Evolutionary conservation across 768 basidiomycete genomes (phyloP), one percentile per base, ranked within the genome.

Genomic region (Lactarius deliciosus): DNA sequence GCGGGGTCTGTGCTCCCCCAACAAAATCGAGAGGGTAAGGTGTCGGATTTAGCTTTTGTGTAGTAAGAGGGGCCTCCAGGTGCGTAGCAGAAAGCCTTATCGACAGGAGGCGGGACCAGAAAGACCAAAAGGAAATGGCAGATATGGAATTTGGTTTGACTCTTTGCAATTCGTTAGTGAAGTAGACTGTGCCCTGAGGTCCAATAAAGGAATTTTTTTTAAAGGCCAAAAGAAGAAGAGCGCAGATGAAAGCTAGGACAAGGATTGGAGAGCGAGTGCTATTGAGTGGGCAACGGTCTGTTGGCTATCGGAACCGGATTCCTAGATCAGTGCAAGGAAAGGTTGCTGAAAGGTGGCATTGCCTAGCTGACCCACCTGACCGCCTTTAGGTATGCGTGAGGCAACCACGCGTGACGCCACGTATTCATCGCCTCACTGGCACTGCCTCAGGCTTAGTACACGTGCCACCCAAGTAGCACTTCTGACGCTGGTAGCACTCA

Each of bases 51-150:
- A 28, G 30, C 28, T 30, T 30, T 30, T 34, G 92, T 82, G 80
- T 92, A 90, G 77, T 92, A 94, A 81, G 93, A 93, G 7, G 90
- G 90, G 32, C 89, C 90, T 16, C 82, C 83, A 61, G 85, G 86
- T 69, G 88, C 64, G 83, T 80, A 38, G 81, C 81, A n/a, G 79
- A 72, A 40, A 78, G 77, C 64, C 72, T 83, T 77, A 71, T 79
- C 77, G 45, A 79, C 77, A 38, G 76, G 66, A 71, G 36, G 36
- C 25, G 36, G 69, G 66, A 77, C 68, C 57, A 58, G 69, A 71
- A 16, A 72, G 70, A 13, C 58, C 41, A 61, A 71, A 74, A 32
- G 71, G 58, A 5, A 36, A 36, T 36, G 36, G 36, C 11, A 36
- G 8, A 9, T 36, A 36, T 11, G 36, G 36, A 9, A 36, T 34